Evolutionary conservation across 2,329 filamentous ascomycete genomes (phyloP).

Genomic region (Colletotrichum lentis): DNA sequence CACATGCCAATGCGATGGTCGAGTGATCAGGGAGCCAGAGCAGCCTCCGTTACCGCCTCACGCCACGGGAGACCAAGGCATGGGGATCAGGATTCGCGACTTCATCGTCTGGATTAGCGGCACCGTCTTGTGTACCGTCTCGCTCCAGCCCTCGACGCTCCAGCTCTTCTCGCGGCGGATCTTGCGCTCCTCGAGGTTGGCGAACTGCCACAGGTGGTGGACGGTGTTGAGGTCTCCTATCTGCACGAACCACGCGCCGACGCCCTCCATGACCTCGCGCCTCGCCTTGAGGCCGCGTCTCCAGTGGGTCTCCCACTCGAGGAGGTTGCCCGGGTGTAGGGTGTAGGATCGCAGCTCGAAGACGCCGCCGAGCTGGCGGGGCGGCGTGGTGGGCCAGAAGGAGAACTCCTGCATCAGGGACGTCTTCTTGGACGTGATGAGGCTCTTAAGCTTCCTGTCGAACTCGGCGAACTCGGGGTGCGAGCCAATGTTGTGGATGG

Average conservation of each 20-base stretch:
- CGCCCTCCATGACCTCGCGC: slow-evolving; percentile 97
- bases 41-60: slow-evolving; percentile 51
- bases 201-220: slow-evolving; percentile 98
- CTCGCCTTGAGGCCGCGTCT: slow-evolving; percentile 88
- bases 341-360: slow-evolving; percentile 98
- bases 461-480: slow-evolving; percentile 87
- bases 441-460: slow-evolving; percentile 81
- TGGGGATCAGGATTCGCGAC: slow-evolving; percentile 89
- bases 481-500: slow-evolving; percentile 81
- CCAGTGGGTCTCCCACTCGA: slow-evolving; percentile 99
- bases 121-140: slow-evolving; percentile 98
- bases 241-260: slow-evolving; percentile 98
- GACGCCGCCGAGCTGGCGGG: slow-evolving; percentile 86
- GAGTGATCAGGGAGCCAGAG: neutral
- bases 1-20: neutral
- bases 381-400: slow-evolving; percentile 96
- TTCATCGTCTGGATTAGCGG: slow-evolving; percentile 97
- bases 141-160: slow-evolving; percentile 93
- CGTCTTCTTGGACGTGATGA: slow-evolving; percentile 84
- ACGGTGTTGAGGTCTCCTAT: slow-evolving; percentile 98
- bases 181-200: slow-evolving; percentile 93
- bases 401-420: slow-evolving; percentile 99
- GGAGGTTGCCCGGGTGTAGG: slow-evolving; percentile 89
- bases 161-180: slow-evolving; percentile 92
- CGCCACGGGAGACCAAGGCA: slow-evolving; percentile 95